Evolutionary conservation across 2,329 filamentous ascomycete genomes (phyloP), one percentile per base, ranked within the genome.

Genomic region (Akanthomyces muscarius): DNA sequence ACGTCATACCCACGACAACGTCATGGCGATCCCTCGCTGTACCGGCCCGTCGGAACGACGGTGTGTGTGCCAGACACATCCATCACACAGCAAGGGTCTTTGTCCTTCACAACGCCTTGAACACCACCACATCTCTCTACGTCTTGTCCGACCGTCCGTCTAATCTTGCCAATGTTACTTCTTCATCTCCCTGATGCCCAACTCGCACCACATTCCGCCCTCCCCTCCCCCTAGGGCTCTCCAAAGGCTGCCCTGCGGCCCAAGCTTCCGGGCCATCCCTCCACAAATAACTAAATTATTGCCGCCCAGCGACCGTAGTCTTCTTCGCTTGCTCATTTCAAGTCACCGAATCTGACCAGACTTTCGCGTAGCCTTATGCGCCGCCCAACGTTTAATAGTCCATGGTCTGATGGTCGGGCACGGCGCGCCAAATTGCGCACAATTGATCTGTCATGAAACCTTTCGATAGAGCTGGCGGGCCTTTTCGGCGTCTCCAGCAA

Each of bases 171-270:
- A 60, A 60, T 51, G 8, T 13, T 11, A 59, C 30, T 48, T 30
- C 30, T 38, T 52, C 47, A 60, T 60, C 57, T 60, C 57, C 57
- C 38, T 51, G 47, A 60, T 60, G 57, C 57, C 57, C 47, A 60
- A 60, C 57, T 36, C 23, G 57, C 23, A 38, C 57, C 57, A 52
- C 57, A 44, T 52, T 44, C 13, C 16, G n/a, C 13, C 18, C 7
- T 16, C 21, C 23, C 11, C 23, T 11, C 28, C 33, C 36, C 55
- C 55, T 47, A 5, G 21, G 11, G 18, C 47, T 50, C 14, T 13
- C 38, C 23, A 28, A 23, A 4, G 4, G 52, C 25, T 45, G 25
- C 21, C 57, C 33, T 50, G 47, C 47, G 36, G 57, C 57, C 57
- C 57, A 41, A 45, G 48, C 57, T 30, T 60, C 47, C 38, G 57